A percentile compares a stretch with the other conserved stretches of the same genome.
phyloP scores from a whole-genome alignment of 1,284 basidiomycete genomes.

The Moesziomyces parantarcticus region DNA sequence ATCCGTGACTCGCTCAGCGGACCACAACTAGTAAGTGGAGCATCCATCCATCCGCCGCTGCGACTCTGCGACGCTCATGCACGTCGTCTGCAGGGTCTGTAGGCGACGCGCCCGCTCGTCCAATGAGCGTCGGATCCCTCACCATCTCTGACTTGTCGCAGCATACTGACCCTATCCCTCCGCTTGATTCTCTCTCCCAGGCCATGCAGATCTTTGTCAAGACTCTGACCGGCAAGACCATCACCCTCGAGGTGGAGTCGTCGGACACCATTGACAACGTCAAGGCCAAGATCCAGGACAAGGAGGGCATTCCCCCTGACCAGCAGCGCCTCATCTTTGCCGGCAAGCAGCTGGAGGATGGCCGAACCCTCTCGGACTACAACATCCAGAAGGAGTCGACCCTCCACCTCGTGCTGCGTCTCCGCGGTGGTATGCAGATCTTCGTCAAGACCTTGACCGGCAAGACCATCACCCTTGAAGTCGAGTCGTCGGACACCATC shows the following conservation, averaged over 20 bases:
- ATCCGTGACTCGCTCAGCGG: background rate
- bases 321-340: slow-evolving; percentile 64
- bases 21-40: slow-evolving; percentile 27
- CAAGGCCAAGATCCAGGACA: slow-evolving; percentile 70
- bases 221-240: slow-evolving; percentile 66
- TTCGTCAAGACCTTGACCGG: slow-evolving; percentile 82
- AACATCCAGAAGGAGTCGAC: slow-evolving; percentile 99
- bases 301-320: slow-evolving; percentile 64
- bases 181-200: slow-evolving; percentile 1
- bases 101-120: slow-evolving; percentile 5
- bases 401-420: slow-evolving; percentile 90
- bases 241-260: slow-evolving; percentile 68
- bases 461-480: slow-evolving; percentile 95
- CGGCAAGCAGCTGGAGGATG: slow-evolving; percentile 64
- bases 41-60: slow-evolving; percentile 31
- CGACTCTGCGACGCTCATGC: slow-evolving; percentile 13
- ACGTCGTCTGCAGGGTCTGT: slow-evolving; percentile 31
- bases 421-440: slow-evolving; percentile 75
- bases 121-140: slow-evolving; percentile 12
- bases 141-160: background rate
- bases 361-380: slow-evolving; percentile 66
- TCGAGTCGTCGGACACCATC: slow-evolving; percentile 90
- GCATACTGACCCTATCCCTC: slow-evolving; percentile 3
- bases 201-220: slow-evolving; percentile 56
- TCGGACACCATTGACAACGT: slow-evolving; percentile 75